Conservation (phyloP, 2,329 filamentous ascomycete genomes). For the Cladorrhinum sp. region DNA sequence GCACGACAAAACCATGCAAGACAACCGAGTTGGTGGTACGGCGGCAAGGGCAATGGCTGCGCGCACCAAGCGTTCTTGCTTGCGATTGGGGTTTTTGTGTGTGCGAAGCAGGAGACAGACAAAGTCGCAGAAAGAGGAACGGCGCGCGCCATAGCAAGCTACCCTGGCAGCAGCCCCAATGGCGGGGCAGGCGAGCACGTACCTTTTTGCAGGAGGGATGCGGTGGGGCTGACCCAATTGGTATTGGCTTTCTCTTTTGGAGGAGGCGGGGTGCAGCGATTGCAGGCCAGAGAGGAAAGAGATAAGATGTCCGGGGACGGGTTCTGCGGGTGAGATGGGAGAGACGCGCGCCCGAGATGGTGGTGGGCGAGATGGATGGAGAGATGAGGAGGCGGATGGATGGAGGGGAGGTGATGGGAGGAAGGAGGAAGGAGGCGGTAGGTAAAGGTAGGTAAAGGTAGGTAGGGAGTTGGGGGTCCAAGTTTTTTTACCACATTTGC, state of each 20-base stretch:
- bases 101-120: constrained; percentile 18
- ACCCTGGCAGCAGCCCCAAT: constrained; percentile 13
- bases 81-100: constrained; percentile 5
- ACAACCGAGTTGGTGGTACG: constrained; percentile 4
- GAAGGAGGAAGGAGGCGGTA: constrained; percentile 10
- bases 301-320: background rate
- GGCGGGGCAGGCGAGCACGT: constrained; percentile 27
- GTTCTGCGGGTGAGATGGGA: background rate
- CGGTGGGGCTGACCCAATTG: constrained; percentile 25
- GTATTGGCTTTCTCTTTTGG: constrained; percentile 10
- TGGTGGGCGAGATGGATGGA: background rate
- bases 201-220: constrained; percentile 26
- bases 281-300: constrained; percentile 17
- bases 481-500: background rate
- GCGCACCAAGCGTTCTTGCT: constrained; percentile 2
- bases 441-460: constrained; percentile 12
- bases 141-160: constrained; percentile 20
- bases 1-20: constrained; percentile 2
- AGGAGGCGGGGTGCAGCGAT: constrained; percentile 11
- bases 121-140: constrained; percentile 20
- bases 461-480: constrained; percentile 9
- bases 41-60: constrained; percentile 6
- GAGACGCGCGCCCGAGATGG: constrained; percentile 1
- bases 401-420: too few species aligned
- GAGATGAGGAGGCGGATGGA: constrained; percentile 6